phyloP scores from a whole-genome alignment of 495 filamentous ascomycete species.

The Trichocladium antarcticum region DNA sequence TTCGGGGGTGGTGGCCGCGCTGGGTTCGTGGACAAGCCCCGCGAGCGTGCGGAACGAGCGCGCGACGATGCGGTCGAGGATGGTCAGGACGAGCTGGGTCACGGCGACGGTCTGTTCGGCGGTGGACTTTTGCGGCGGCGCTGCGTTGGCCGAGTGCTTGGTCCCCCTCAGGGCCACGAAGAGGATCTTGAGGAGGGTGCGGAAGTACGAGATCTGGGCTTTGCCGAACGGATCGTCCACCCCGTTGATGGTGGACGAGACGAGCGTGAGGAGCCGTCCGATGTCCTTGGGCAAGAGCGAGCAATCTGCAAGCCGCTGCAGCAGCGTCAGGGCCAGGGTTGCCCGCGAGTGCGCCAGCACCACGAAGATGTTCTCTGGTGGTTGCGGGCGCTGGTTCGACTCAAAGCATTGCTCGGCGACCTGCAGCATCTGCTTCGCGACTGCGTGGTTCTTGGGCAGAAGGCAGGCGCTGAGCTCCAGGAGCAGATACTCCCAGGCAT shows the following conservation, averaged over 20 bases:
- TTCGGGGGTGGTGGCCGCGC: conserved; percentile 39
- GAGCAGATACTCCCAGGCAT: conserved; percentile 81
- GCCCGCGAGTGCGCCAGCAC: conserved; percentile 58
- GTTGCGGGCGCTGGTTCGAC: conserved; percentile 53
- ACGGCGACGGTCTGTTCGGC: conserved; percentile 28
- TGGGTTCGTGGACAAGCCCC: conserved; percentile 54
- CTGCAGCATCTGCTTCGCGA: conserved; percentile 51
- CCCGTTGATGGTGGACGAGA: conserved; percentile 56
- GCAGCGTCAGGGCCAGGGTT: conserved; percentile 62
- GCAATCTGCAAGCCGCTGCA: conserved; percentile 60
- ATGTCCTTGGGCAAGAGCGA: conserved; percentile 50
- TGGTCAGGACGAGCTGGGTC: conserved; percentile 51
- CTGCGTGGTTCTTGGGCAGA: conserved; percentile 43
- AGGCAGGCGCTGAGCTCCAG: conserved; percentile 70
- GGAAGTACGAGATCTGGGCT: conserved; percentile 59
- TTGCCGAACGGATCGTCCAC: conserved; percentile 53
- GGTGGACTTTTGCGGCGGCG: conserved; percentile 12
- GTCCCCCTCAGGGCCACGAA: conserved; percentile 65
- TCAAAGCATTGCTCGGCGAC: conserved; percentile 63
- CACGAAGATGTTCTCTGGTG: conserved; percentile 62
- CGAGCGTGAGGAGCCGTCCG: conserved; percentile 48
- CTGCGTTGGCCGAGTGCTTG: conserved; percentile 18
- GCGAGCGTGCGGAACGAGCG: conserved; percentile 71
- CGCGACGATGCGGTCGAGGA: conserved; percentile 65
- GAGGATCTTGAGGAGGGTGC: conserved; percentile 70